Conservation (phyloP, 2,329 filamentous ascomycete genomes). For the Nannizziopsis arthrosporioides region DNA sequence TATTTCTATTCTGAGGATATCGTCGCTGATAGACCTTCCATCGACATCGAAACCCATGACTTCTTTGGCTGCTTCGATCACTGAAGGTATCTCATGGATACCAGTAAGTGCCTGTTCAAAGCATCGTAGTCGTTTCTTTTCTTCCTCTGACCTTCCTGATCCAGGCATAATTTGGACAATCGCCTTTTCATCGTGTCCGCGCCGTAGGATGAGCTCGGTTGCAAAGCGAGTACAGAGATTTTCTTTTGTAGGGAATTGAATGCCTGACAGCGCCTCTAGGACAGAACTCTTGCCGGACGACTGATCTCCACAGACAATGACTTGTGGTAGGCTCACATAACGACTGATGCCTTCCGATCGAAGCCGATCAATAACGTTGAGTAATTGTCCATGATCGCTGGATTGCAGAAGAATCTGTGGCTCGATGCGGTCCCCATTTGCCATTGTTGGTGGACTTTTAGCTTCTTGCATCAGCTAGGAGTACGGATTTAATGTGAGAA, state of each 20-base stretch:
- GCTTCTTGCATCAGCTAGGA: neutral
- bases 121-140: conserved; percentile 14
- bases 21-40: conserved; percentile 6
- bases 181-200: conserved; percentile 6
- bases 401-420: conserved; percentile 14
- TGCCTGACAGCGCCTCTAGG: conserved; percentile 22
- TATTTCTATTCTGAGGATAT: conserved; percentile 13
- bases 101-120: conserved; percentile 13
- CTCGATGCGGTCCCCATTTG: neutral
- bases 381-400: conserved; percentile 36
- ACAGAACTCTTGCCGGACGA: conserved; percentile 25
- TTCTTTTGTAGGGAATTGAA: conserved; percentile 21
- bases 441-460: too few relatives aligned
- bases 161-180: conserved; percentile 18
- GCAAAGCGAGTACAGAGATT: conserved; percentile 25
- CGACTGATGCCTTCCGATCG: conserved; percentile 39
- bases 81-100: conserved; percentile 4
- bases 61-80: conserved; percentile 11
- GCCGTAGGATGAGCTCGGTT: conserved; percentile 21
- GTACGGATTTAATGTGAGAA: too few relatives aligned
- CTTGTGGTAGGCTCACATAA: conserved; percentile 28
- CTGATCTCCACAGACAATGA: conserved; percentile 25
- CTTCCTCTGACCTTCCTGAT: conserved; percentile 8
- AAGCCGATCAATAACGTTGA: conserved; percentile 45
- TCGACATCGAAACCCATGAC: conserved; percentile 12